Evolutionary conservation across 352 stramenopile species (phyloP), one percentile per base, ranked within the genome.

Genomic region (Globisporangium nunn): DNA sequence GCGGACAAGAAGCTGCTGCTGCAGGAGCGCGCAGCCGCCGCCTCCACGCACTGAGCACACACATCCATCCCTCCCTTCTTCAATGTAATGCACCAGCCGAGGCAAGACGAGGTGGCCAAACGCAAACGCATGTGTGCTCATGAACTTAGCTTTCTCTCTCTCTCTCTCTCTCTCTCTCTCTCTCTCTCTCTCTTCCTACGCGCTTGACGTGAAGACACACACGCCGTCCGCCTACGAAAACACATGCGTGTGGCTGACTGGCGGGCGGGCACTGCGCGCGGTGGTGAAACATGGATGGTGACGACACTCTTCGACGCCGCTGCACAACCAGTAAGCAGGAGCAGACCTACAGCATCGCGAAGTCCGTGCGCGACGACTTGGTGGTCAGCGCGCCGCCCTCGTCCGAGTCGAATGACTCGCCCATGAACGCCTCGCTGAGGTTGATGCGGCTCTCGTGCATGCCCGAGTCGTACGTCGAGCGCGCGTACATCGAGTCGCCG

Each of bases 371-470:
- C 43, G 31, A n/a, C 31, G 63, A 71, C 52, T 65, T 65, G 39
- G 54, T 50, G 74, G 35, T 40, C 10, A 79, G 59, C 46, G 57
- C 33, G 75, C 55, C 59, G 33, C 63, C 70, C 48, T 66, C 29
- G 35, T 78, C 60, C 11, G 72, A 76, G 33, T 67, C 62, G 52
- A 59, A 75, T 52, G 67, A 80, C 8, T 72, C 68, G 0, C 57
- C 43, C 10, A 40, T 46, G 58, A 70, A 80, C 55, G 78, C 74
- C 59, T 87, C 76, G 47, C 79, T 89, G 59, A 87, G 85, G 66
- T 86, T 79, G 56, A 86, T 70, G 15, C 79, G 69, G 58, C 78
- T 88, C 63, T 85, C 68, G 52, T 70, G 55, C 40, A 75, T 71
- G 14, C 76, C 70, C 15, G n/a, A 49, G 28, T 58, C 50, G 56